phyloP scores from a whole-genome alignment of 2,329 filamentous ascomycete species.

The Aspergillus sp. region DNA sequence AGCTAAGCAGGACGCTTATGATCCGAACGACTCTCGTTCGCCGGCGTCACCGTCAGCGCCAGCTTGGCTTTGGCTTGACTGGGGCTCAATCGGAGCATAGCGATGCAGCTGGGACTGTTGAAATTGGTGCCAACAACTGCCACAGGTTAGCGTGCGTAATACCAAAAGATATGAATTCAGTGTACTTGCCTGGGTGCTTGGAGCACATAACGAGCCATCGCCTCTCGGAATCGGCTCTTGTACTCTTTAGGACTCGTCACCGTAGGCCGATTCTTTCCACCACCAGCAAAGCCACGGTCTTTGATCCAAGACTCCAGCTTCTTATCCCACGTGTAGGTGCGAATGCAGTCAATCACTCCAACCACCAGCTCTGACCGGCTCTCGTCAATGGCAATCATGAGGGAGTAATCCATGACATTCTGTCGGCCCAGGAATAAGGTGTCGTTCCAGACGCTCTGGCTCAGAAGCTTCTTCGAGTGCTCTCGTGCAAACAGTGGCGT shows the following conservation, averaged over 20 bases:
- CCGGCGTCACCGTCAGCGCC: slow-evolving; percentile 21
- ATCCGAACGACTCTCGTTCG: slow-evolving; percentile 14
- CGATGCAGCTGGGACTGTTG: slow-evolving; percentile 31
- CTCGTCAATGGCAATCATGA: slow-evolving; percentile 98
- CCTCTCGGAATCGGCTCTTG: slow-evolving; percentile 90
- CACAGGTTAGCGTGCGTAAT: slow-evolving; percentile 6
- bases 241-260: slow-evolving; percentile 98
- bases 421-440: slow-evolving; percentile 91
- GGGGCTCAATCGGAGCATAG: slow-evolving; percentile 28
- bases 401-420: slow-evolving; percentile 98
- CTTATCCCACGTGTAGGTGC: slow-evolving; percentile 99
- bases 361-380: slow-evolving; percentile 86
- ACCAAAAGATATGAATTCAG: background rate
- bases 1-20: background rate
- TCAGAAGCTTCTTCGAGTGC: slow-evolving; percentile 90
- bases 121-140: slow-evolving; percentile 49
- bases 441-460: slow-evolving; percentile 94
- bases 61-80: slow-evolving; percentile 11
- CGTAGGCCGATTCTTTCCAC: slow-evolving; percentile 80
- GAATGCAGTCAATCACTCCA: slow-evolving; percentile 96
- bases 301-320: slow-evolving; percentile 99
- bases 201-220: slow-evolving; percentile 81
- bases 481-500: slow-evolving; percentile 92
- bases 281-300: slow-evolving; percentile 79
- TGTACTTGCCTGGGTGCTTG: slow-evolving; percentile 48